Percentiles rank a stretch among this genome's conserved stretches.
Conservation (phyloP, 1,284 basidiomycete species). For the Phylloporus gajari region DNA sequence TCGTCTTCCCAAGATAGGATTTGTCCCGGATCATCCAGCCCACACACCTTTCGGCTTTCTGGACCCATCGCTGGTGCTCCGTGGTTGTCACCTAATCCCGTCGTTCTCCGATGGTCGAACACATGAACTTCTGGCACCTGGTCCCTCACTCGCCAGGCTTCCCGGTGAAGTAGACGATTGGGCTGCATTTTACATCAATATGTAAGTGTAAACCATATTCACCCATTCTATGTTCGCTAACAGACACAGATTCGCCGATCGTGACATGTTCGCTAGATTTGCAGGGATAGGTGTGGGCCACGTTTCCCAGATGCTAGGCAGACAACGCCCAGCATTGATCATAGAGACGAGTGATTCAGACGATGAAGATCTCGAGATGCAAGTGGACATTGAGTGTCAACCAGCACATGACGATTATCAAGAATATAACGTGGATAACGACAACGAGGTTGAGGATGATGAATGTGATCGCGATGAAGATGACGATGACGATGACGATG, state of each 20-base stretch:
- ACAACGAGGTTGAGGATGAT: not conserved
- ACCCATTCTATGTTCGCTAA: not conserved
- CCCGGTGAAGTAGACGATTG: not conserved
- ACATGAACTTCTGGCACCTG: not conserved
- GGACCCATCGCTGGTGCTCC: not conserved
- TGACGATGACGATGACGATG: too few relatives aligned
- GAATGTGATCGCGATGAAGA: too few relatives aligned
- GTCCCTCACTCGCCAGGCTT: not conserved
- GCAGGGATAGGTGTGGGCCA: not conserved
- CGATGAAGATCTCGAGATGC: not conserved
- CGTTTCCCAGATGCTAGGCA: not conserved
- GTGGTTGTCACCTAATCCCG: not conserved
- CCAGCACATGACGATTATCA: not conserved
- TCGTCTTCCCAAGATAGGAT: conserved; percentile 14
- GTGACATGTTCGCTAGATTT: not conserved
- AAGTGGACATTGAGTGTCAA: not conserved
- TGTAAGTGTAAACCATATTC: not conserved
- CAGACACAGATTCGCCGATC: not conserved
- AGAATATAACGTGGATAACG: not conserved
- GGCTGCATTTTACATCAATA: not conserved
- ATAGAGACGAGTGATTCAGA: not conserved
- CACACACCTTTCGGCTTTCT: conserved; percentile 2
- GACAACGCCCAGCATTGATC: not conserved
- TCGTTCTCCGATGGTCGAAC: not conserved
- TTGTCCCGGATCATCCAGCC: conserved; percentile 2